A percentile compares a stretch with the other conserved stretches of the same genome.
These are phyloP conservation scores for Mycena crocata DNA, from an alignment of 768 basidiomycete species.

Conservation along the genomic window DNA sequence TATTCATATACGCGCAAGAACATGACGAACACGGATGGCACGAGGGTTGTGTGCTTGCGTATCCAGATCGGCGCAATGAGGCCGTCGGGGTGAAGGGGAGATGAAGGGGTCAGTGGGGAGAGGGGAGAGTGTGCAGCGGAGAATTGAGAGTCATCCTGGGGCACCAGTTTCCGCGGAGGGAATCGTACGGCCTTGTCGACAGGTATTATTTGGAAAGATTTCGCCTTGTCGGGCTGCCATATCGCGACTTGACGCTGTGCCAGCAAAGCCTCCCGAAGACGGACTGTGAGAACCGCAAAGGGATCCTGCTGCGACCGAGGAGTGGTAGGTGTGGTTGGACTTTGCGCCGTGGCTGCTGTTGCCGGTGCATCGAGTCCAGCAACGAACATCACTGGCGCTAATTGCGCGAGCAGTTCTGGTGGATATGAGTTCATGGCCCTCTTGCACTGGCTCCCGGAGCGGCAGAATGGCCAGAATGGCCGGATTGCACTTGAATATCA, in stretches of 20 bases:
- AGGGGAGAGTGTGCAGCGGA: slow-evolving; percentile 84
- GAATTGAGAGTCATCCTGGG: slow-evolving; percentile 68
- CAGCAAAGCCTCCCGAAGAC: slow-evolving; percentile 78
- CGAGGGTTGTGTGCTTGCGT: slow-evolving; percentile 90
- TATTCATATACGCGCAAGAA: slow-evolving; percentile 88
- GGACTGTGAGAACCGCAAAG: slow-evolving; percentile 67
- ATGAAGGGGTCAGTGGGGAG: slow-evolving; percentile 90
- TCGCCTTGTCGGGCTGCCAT: slow-evolving; percentile 79
- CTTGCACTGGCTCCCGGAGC: no score
- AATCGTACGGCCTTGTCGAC: slow-evolving; percentile 89
- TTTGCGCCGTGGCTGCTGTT: slow-evolving; percentile 36
- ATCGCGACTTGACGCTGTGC: slow-evolving; percentile 72
- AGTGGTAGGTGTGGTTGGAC: slow-evolving; percentile 36
- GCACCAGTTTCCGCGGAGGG: slow-evolving; percentile 84
- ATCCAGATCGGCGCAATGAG: slow-evolving; percentile 99
- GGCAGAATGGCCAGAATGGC: neutral
- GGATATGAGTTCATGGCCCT: slow-evolving; percentile 94
- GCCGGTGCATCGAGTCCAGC: slow-evolving; percentile 74
- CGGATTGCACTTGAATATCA: neutral
- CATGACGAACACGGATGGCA: slow-evolving; percentile 94
- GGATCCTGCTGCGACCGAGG: slow-evolving; percentile 61
- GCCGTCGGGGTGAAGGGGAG: slow-evolving; percentile 94
- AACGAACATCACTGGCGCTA: slow-evolving; percentile 94
- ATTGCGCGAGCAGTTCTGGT: slow-evolving; percentile 86
- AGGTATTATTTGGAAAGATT: slow-evolving; percentile 83